A percentile compares a stretch with the other conserved stretches of the same genome.
Conservation (phyloP, 2,329 filamentous ascomycete species). For the Aureobasidium subglaciale region DNA sequence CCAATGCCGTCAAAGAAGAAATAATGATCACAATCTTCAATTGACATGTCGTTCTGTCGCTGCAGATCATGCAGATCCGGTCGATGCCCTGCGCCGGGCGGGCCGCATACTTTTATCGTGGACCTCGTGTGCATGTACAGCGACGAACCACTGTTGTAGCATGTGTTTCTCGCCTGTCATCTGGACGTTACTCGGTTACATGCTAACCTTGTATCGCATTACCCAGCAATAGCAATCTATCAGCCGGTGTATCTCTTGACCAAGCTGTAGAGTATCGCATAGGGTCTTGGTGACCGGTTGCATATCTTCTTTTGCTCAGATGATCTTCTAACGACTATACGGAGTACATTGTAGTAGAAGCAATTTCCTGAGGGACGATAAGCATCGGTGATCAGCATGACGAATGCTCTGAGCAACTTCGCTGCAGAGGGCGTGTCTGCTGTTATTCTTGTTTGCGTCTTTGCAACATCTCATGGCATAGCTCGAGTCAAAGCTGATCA, state of each 20-base stretch:
- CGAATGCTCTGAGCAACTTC: background rate
- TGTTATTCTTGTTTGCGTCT: no score
- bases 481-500: no score
- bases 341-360: background rate
- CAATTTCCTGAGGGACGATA: background rate
- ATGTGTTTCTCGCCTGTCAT: conserved; percentile 11
- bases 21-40: background rate
- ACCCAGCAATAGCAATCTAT: background rate
- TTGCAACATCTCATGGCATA: no score
- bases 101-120: conserved; percentile 14
- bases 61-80: conserved; percentile 14
- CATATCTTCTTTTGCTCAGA: background rate
- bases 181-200: conserved; percentile 5
- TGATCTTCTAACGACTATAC: background rate
- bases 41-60: conserved; percentile 1
- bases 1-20: background rate
- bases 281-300: background rate
- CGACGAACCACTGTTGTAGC: conserved; percentile 3
- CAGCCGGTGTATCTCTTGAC: background rate
- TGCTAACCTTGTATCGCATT: conserved; percentile 5
- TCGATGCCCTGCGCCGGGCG: conserved; percentile 12
- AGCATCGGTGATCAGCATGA: background rate
- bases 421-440: background rate
- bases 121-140: conserved; percentile 14
- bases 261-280: background rate